Percentiles rank a stretch among this genome's conserved stretches.
phyloP scores from a whole-genome alignment of 1,284 basidiomycete genomes.

The Anthracocystis panici-leucophaei region DNA sequence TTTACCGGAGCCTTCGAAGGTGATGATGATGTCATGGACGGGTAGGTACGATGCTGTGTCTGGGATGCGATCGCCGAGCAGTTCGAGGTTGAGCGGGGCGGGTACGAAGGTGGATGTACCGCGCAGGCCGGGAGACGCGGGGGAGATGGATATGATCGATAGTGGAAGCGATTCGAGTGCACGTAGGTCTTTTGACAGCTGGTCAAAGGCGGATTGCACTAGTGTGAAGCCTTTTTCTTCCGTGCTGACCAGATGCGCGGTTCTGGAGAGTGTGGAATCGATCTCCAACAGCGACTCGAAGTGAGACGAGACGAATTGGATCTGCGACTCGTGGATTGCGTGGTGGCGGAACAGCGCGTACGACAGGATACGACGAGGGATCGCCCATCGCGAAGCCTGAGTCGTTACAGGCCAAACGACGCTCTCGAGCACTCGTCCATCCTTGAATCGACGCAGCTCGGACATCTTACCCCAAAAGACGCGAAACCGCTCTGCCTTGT shows the following conservation, averaged over 20 bases:
- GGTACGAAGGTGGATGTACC: conserved; percentile 83
- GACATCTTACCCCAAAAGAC: conserved; percentile 91
- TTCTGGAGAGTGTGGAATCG: conserved; percentile 51
- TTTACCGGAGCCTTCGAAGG: conserved; percentile 80
- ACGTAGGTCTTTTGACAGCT: conserved; percentile 82
- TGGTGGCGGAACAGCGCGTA: conserved; percentile 84
- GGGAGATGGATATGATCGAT: conserved; percentile 79
- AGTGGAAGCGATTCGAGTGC: conserved; percentile 82
- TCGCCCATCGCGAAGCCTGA: conserved; percentile 74
- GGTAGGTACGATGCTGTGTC: conserved; percentile 70
- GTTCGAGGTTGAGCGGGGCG: conserved; percentile 73
- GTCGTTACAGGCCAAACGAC: conserved; percentile 81
- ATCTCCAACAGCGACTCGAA: conserved; percentile 77
- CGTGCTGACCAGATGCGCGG: conserved; percentile 69
- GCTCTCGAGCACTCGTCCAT: conserved; percentile 90
- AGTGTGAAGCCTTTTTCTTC: conserved; percentile 76
- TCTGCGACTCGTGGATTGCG: conserved; percentile 73
- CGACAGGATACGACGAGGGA: conserved; percentile 81
- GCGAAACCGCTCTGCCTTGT: conserved; percentile 76
- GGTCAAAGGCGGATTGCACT: conserved; percentile 83
- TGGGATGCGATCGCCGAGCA: conserved; percentile 64
- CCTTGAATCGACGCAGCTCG: conserved; percentile 95
- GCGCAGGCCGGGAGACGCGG: conserved; percentile 78
- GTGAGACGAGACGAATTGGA: conserved; percentile 74
- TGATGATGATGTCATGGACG: conserved; percentile 72